A percentile compares a stretch with the other conserved stretches of the same genome.
phyloP scores from a whole-genome alignment of 2,329 filamentous ascomycete species.

The Chrysosporium queenslandicum region DNA sequence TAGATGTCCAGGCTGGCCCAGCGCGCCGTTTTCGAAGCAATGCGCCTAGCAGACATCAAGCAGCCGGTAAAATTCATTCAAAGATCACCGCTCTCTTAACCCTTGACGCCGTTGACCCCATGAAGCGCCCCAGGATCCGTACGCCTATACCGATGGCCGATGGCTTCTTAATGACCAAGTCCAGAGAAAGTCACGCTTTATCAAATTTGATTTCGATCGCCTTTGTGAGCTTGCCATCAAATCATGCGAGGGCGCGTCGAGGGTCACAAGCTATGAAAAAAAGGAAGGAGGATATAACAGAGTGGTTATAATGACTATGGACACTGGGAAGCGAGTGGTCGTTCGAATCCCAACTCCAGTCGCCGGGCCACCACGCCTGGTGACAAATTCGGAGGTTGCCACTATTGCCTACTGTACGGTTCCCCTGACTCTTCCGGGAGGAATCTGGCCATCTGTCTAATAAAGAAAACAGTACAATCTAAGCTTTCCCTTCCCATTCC shows the following conservation, averaged over 20 bases:
- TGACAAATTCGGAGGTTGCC: constrained; percentile 28
- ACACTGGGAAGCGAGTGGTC: constrained; percentile 18
- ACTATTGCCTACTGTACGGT: constrained; percentile 20
- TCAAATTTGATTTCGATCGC: constrained; percentile 13
- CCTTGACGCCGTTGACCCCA: too few relatives aligned
- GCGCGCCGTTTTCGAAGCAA: too few relatives aligned
- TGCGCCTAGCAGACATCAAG: too few relatives aligned
- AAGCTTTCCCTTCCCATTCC: constrained; percentile 17
- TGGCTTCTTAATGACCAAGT: constrained; percentile 15
- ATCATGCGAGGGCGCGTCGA: constrained; percentile 6
- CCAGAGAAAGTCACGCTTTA: constrained; percentile 6
- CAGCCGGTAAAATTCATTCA: too few relatives aligned
- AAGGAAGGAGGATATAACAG: constrained; percentile 21
- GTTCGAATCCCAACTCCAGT: constrained; percentile 25
- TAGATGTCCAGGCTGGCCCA: too few relatives aligned
- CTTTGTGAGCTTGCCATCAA: constrained; percentile 11
- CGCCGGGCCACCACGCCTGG: constrained; percentile 9
- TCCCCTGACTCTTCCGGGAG: constrained; percentile 19
- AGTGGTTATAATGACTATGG: constrained; percentile 23
- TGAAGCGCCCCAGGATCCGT: constrained; percentile 15
- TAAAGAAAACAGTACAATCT: constrained; percentile 11
- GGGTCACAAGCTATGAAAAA: constrained; percentile 13
- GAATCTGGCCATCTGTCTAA: too few relatives aligned
- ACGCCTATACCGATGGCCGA: constrained; percentile 11
- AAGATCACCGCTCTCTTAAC: too few relatives aligned